phyloP scores from a whole-genome alignment of 1,284 basidiomycete genomes.

The Pyrrhoderma noxium region DNA sequence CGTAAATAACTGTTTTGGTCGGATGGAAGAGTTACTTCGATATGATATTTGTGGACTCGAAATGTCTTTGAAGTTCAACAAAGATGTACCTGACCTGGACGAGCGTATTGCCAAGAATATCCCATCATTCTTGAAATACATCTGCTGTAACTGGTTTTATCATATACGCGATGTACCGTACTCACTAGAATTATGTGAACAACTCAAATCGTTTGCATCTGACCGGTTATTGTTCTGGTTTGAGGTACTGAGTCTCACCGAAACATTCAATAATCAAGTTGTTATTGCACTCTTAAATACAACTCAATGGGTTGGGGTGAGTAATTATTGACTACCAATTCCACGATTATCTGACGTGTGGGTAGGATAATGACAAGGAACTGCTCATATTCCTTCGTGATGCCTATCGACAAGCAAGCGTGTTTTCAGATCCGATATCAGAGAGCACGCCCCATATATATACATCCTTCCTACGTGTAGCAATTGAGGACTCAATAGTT shows the following conservation, averaged over 20 bases:
- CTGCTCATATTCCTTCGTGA: too few species aligned
- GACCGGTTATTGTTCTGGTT: conserved; percentile 24
- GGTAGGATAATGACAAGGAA: background rate
- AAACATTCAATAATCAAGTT: background rate
- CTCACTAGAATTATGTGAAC: background rate
- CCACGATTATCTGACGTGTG: background rate
- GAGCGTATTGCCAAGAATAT: background rate
- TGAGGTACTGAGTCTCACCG: conserved; percentile 24
- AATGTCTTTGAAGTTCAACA: background rate
- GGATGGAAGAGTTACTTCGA: background rate
- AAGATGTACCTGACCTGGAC: conserved; percentile 2
- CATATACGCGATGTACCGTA: conserved; percentile 1
- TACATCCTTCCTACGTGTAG: background rate
- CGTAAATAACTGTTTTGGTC: background rate
- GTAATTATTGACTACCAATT: background rate
- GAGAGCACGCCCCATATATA: background rate
- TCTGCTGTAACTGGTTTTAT: conserved; percentile 1
- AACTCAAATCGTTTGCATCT: conserved; percentile 17
- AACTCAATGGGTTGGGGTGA: background rate
- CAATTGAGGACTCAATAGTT: background rate
- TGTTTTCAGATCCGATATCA: too few species aligned
- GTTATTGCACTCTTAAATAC: background rate
- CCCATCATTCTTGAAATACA: background rate
- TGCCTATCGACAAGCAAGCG: too few species aligned
- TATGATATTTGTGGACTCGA: conserved; percentile 9